Evolutionary conservation across 2,329 filamentous ascomycete species (phyloP).

Genomic region (Aspergillus ruber): DNA sequence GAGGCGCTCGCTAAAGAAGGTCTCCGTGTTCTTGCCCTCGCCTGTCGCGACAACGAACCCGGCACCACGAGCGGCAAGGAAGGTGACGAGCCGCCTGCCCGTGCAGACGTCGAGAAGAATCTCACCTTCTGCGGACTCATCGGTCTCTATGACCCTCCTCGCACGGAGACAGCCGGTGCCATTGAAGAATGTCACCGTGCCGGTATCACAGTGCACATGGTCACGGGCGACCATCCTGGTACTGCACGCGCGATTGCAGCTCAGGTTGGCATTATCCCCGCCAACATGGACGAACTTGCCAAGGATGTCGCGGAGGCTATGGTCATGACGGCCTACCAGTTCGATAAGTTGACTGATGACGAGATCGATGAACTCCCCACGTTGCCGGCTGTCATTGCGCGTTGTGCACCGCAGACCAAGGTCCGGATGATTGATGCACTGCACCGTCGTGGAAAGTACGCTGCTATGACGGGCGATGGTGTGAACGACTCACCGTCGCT

Average conservation of each 20-base stretch:
- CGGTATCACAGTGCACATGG: slow-evolving; percentile 75
- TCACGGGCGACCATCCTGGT: slow-evolving; percentile 74
- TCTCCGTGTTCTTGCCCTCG: slow-evolving; percentile 63
- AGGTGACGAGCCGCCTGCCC: slow-evolving; percentile 29
- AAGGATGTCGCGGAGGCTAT: slow-evolving; percentile 60
- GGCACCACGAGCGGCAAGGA: slow-evolving; percentile 2
- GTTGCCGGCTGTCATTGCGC: slow-evolving; percentile 53
- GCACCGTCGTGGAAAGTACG: slow-evolving; percentile 58
- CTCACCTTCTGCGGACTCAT: slow-evolving; percentile 74
- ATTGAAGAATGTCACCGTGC: slow-evolving; percentile 65
- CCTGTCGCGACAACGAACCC: slow-evolving; percentile 34
- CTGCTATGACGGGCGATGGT: slow-evolving; percentile 84
- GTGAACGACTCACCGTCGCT: slow-evolving; percentile 82
- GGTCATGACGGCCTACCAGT: slow-evolving; percentile 69
- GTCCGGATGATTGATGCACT: slow-evolving; percentile 73
- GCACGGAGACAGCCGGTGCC: slow-evolving; percentile 68
- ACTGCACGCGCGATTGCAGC: slow-evolving; percentile 72
- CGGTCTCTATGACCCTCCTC: slow-evolving; percentile 80
- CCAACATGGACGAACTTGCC: slow-evolving; percentile 54
- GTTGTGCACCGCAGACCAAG: slow-evolving; percentile 59
- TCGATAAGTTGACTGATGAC: slow-evolving; percentile 67
- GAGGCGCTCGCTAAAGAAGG: slow-evolving; percentile 60
- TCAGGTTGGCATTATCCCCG: slow-evolving; percentile 70
- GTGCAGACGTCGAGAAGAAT: slow-evolving; percentile 58
- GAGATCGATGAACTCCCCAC: slow-evolving; percentile 60